Base-by-base conservation (phyloP, 495 filamentous ascomycete genomes). In the Penicillium odoratum region DNA sequence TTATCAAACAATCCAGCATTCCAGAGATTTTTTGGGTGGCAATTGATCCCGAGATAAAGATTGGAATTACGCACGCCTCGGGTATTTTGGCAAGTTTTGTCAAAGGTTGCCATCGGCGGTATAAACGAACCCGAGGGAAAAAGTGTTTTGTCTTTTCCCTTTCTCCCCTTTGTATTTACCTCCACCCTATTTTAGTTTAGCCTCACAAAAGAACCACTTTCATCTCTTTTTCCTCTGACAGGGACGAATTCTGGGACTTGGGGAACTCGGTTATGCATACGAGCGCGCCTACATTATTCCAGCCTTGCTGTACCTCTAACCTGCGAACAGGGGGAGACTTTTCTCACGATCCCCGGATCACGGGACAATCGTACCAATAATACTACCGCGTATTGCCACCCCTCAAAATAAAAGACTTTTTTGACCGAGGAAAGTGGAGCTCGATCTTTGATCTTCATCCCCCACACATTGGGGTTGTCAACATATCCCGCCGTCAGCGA, bases 201-300 rank as follows among this genome's bases (percentile, higher is more conserved):
- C 13, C 6, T 6, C 13, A 13, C 31, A 16, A 9, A 13, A 48
- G 26, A 25, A 25, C 46, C 26, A 29, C 26, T 48, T 33, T 48
- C 21, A 21, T 21, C 21, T 48, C 28, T 48, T 30, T 31, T 30
- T n/a, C 18, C 30, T 43, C 38, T 44, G 16, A 16, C 10, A 38
- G 11, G 11, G 11, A 40, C 5, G 9, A 36, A n/a, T 15, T 40
- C 13, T 16, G 38, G 15, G 38, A 40, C 13, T 47, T 47, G 44
- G 18, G n/a, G 33, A 55, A 9, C 4, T 49, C 36, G 46, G 55
- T 52, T 28, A 61, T 61, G 58, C 56, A 61, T 61, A 49, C 53
- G 33, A 34, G 47, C 46, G 26, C 58, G 25, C 47, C 29, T 34
- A 31, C n/a, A 21, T 21, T 28, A 33, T 48, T 36, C 9, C 25